These are phyloP conservation scores for Quercus glauca DNA, from an alignment of 306 rosid species.

Conservation along the genomic window DNA sequence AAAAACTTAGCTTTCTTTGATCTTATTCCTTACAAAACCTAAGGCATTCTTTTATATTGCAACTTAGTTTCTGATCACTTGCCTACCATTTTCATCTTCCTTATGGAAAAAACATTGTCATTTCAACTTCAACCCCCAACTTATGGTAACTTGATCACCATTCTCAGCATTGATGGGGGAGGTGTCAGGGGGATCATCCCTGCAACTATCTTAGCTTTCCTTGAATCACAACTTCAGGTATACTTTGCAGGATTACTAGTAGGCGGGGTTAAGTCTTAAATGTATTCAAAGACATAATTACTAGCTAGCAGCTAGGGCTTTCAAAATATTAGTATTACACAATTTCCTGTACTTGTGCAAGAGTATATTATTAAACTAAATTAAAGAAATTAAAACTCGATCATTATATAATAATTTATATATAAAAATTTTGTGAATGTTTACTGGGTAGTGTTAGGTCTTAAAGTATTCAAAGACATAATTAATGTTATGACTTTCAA, in stretches of 20 bases:
- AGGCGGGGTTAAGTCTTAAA: too few relatives aligned
- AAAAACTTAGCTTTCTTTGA: neutral
- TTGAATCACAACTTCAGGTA: conserved; percentile 73
- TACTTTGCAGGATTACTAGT: neutral
- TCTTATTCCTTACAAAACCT: neutral
- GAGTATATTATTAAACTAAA: too few relatives aligned
- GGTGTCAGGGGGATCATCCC: conserved; percentile 82
- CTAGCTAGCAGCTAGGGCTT: too few relatives aligned
- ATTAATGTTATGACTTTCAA: too few relatives aligned
- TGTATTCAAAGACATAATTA: too few relatives aligned
- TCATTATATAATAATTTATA: too few relatives aligned
- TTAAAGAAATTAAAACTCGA: too few relatives aligned
- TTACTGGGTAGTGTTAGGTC: neutral
- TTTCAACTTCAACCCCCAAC: conserved; percentile 55
- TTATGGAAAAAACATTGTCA: conserved; percentile 31
- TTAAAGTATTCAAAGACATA: neutral
- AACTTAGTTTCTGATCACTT: neutral
- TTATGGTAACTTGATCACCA: conserved; percentile 53
- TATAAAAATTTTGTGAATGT: neutral
- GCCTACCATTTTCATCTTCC: neutral
- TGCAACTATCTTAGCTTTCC: conserved; percentile 50
- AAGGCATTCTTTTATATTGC: neutral
- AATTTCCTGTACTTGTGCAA: too few relatives aligned
- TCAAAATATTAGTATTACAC: too few relatives aligned
- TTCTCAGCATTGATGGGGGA: conserved; percentile 88